A percentile compares a stretch with the other conserved stretches of the same genome.
Conservation (phyloP, 73 alveolate genomes). For the Paramecium sexaurelia region DNA sequence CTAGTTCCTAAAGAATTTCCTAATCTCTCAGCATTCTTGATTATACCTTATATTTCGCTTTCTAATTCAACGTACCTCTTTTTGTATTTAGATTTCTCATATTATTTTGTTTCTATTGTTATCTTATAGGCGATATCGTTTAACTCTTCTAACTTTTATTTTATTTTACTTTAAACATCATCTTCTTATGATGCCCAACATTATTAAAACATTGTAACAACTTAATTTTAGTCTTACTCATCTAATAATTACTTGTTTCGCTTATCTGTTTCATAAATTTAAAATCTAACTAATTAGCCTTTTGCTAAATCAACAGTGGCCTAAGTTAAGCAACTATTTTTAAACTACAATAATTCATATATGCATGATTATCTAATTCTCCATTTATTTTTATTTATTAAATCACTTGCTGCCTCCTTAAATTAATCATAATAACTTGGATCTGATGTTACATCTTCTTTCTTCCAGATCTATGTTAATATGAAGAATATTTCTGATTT, state of each 20-base stretch:
- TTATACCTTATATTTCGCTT: neutral
- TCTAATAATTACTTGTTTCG: neutral
- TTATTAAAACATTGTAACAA: neutral
- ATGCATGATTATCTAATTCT: neutral
- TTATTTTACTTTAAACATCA: neutral
- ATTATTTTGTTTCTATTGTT: neutral
- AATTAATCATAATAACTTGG: neutral
- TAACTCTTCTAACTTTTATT: neutral
- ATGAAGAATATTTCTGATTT: neutral
- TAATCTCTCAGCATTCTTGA: neutral
- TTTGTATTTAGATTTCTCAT: neutral
- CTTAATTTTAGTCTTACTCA: neutral
- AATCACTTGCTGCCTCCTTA: neutral
- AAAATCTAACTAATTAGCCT: neutral
- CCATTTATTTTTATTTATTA: neutral
- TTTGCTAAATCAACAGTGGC: neutral
- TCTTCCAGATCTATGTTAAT: neutral
- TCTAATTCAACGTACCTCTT: neutral
- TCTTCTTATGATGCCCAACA: slow-evolving; percentile 15
- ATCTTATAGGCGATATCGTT: neutral
- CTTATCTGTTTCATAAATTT: slow-evolving; percentile 6
- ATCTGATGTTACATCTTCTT: neutral
- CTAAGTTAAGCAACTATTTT: neutral
- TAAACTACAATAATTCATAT: neutral
- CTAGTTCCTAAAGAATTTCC: neutral